phyloP scores from a whole-genome alignment of 1,139 yeast species.

The Blastobotrys buckinghamii region DNA sequence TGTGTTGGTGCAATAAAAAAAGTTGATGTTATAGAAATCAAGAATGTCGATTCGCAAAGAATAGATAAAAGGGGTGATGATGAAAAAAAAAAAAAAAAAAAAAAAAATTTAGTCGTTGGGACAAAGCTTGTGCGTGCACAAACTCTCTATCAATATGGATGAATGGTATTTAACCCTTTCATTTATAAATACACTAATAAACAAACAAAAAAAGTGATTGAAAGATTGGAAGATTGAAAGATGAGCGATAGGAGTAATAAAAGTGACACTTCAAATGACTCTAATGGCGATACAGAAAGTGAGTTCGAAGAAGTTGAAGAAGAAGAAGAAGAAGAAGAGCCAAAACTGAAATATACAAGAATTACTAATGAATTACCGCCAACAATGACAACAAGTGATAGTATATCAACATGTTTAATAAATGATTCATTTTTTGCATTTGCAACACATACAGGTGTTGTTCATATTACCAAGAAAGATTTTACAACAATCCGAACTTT shows the following conservation, averaged over 20 bases:
- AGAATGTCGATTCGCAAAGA: no score
- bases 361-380: conserved; percentile 53
- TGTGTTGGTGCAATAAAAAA: background rate
- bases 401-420: conserved; percentile 64
- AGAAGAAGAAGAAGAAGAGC: conserved; percentile 46
- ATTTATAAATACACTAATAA: background rate
- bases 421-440: conserved; percentile 59
- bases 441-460: conserved; percentile 85
- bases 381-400: conserved; percentile 64
- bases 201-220: conserved; percentile 2
- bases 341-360: conserved; percentile 67
- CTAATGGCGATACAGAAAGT: conserved; percentile 9
- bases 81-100: no score
- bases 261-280: conserved; percentile 7
- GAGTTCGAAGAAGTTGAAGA: conserved; percentile 13
- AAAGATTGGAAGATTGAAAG: no score
- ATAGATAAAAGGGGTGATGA: no score
- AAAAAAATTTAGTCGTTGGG: no score
- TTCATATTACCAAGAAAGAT: conserved; percentile 60
- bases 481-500: conserved; percentile 60
- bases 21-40: background rate
- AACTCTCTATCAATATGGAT: background rate
- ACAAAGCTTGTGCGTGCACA: background rate
- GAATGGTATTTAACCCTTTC: no score
- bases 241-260: no score